Conservation (phyloP, 164 flowering plant genomes). For the Brasenia schreberi region DNA sequence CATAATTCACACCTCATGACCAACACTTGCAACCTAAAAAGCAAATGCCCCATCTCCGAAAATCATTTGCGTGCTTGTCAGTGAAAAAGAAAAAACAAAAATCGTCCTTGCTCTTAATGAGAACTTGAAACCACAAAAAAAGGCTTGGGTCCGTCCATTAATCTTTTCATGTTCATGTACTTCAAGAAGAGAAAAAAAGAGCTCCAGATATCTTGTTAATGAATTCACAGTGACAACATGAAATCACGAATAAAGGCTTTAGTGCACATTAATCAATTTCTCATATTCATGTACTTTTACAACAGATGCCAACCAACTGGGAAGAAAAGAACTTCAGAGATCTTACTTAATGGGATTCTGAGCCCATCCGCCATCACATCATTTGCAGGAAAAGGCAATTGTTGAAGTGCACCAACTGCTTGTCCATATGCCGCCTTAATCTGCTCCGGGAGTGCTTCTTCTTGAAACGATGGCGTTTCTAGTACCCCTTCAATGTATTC, state of each 20-base stretch:
- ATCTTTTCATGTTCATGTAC: not conserved
- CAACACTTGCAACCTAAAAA: too few relatives aligned
- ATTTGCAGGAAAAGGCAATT: slow-evolving; percentile 58
- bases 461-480: slow-evolving; percentile 54
- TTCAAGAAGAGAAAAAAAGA: not conserved
- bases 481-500: slow-evolving; percentile 68
- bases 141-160: not conserved
- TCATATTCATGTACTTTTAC: not conserved
- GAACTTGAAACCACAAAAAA: too few relatives aligned
- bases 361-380: slow-evolving; percentile 56
- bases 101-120: too few relatives aligned
- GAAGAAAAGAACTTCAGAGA: not conserved
- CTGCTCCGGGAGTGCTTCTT: slow-evolving; percentile 68
- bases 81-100: too few relatives aligned
- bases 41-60: too few relatives aligned
- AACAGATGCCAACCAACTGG: not conserved
- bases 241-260: too few relatives aligned
- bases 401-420: slow-evolving; percentile 53
- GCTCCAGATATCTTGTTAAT: too few relatives aligned
- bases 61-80: too few relatives aligned
- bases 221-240: too few relatives aligned
- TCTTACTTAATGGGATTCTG: slow-evolving; percentile 64
- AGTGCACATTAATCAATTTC: not conserved
- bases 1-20: too few relatives aligned
- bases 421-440: slow-evolving; percentile 60